A percentile compares a stretch with the other conserved stretches of the same genome.
Evolutionary conservation across 2,329 filamentous ascomycete species (phyloP).

Genomic region (Fusarium euwallaceae): DNA sequence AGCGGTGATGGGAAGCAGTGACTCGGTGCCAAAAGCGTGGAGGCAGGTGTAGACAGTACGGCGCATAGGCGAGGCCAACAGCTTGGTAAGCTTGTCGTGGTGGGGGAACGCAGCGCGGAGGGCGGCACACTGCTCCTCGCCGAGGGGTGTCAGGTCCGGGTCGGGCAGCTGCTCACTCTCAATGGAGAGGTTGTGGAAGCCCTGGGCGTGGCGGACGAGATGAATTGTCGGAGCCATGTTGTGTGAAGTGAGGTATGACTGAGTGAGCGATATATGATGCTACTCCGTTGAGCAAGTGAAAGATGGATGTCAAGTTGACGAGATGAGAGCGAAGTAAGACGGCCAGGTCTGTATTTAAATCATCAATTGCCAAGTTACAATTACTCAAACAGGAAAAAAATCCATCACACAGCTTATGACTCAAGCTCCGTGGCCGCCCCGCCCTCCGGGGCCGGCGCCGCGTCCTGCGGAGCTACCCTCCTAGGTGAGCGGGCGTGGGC

Average conservation of each 20-base stretch:
- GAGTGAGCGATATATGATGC: conserved; percentile 9
- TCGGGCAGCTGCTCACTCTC: conserved; percentile 82
- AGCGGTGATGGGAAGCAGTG: conserved; percentile 67
- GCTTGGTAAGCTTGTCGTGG: conserved; percentile 74
- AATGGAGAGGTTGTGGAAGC: conserved; percentile 81
- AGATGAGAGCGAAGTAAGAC: neutral
- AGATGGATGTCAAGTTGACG: neutral
- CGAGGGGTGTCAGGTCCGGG: conserved; percentile 81
- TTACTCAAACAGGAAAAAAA: neutral
- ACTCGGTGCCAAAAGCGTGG: conserved; percentile 71
- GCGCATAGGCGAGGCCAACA: conserved; percentile 84
- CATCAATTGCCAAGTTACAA: neutral
- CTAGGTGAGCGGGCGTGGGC: conserved; percentile 38
- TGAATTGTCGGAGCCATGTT: conserved; percentile 70
- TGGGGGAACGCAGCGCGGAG: conserved; percentile 74
- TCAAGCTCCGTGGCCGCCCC: conserved; percentile 29
- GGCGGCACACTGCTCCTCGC: conserved; percentile 77
- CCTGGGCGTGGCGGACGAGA: conserved; percentile 81
- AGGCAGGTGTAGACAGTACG: conserved; percentile 86
- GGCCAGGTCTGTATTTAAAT: conserved; percentile 8
- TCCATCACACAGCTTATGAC: conserved; percentile 28
- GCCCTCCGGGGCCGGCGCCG: conserved; percentile 41
- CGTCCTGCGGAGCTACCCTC: conserved; percentile 37
- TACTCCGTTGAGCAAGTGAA: neutral
- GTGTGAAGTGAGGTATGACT: neutral